Evolutionary conservation across 768 basidiomycete species (phyloP).

Genomic region (Pleurotus giganteus): DNA sequence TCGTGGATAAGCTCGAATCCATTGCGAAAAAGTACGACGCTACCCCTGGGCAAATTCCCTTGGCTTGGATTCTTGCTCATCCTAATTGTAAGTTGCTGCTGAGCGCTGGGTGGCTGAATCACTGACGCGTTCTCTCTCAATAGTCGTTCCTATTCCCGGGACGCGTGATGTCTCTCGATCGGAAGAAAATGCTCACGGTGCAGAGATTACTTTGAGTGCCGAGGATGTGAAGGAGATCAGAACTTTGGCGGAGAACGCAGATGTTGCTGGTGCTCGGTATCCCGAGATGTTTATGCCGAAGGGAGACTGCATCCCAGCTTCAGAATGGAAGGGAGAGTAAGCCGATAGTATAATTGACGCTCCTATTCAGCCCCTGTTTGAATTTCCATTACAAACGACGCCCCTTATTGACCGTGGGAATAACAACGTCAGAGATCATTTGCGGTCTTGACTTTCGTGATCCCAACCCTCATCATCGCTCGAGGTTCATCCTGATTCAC

Average conservation of each 20-base stretch:
- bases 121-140: background rate
- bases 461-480: no score
- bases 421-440: no score
- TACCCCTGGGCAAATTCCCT: constrained; percentile 27
- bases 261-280: constrained; percentile 21
- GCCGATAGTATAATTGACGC: no score
- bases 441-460: no score
- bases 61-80: constrained; percentile 23
- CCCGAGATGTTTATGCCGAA: constrained; percentile 11
- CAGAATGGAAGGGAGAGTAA: constrained; percentile 15
- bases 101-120: background rate
- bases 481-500: no score
- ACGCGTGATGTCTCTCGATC: constrained; percentile 15
- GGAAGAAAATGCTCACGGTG: constrained; percentile 21
- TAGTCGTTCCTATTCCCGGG: constrained; percentile 26
- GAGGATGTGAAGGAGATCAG: constrained; percentile 22
- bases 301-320: constrained; percentile 19
- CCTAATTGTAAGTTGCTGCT: constrained; percentile 13
- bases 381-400: no score
- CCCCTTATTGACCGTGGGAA: no score
- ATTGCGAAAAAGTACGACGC: constrained; percentile 28
- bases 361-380: no score
- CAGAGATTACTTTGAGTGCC: constrained; percentile 13
- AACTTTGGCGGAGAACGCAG: constrained; percentile 16
- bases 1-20: constrained; percentile 29